These are phyloP conservation scores for Cladosporium cucumerinum DNA, from an alignment of 2,329 filamentous ascomycete genomes.

Conservation along the genomic window DNA sequence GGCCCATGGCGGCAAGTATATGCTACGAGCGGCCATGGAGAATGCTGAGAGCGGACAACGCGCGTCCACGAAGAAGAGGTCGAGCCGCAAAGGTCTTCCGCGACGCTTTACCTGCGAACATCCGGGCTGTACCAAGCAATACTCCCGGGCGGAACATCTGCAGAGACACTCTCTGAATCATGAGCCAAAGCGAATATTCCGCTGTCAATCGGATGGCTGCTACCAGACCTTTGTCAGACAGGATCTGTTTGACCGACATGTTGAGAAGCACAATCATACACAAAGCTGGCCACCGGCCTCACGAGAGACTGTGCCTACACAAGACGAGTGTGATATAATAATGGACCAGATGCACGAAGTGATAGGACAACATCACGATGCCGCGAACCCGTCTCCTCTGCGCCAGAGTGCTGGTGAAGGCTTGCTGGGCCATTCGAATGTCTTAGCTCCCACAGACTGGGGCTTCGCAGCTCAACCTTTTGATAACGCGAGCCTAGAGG, in stretches of 20 bases:
- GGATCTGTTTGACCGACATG: conserved; percentile 71
- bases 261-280: conserved; percentile 37
- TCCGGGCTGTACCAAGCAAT: conserved; percentile 86
- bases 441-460: neutral
- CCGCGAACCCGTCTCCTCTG: neutral
- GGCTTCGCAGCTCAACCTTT: neutral
- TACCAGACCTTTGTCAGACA: conserved; percentile 87
- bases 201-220: conserved; percentile 85
- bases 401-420: conserved; percentile 51
- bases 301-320: neutral
- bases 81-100: conserved; percentile 73
- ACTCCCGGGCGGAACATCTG: conserved; percentile 89
- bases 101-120: conserved; percentile 69
- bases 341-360: neutral
- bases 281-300: neutral
- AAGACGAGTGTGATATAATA: neutral
- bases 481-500: conserved; percentile 69
- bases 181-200: conserved; percentile 86
- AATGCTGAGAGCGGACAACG: neutral
- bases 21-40: neutral
- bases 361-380: neutral
- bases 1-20: neutral
- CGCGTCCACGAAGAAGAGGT: conserved; percentile 38
- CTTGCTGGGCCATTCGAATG: neutral
- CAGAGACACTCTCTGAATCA: conserved; percentile 94